These are phyloP conservation scores for Metschnikowia amazonensis DNA, from an alignment of 805 yeast genomes.

Conservation along the genomic window DNA sequence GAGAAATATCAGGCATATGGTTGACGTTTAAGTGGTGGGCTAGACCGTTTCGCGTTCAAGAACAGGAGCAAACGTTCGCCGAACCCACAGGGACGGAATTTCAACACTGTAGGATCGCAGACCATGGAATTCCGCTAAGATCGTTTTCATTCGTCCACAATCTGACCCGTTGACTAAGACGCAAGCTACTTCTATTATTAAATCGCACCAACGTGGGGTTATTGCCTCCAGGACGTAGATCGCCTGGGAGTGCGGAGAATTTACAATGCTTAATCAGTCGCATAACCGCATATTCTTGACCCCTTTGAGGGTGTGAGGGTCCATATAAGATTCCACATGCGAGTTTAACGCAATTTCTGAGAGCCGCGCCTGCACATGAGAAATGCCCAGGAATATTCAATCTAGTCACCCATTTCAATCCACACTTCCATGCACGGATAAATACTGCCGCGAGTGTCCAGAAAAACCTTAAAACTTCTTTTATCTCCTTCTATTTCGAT, in stretches of 20 bases:
- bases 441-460: neutral
- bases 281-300: conserved; percentile 1
- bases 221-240: neutral
- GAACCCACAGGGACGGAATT: neutral
- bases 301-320: neutral
- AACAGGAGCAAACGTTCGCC: neutral
- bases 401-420: conserved; percentile 2
- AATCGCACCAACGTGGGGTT: neutral
- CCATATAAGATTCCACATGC: conserved; percentile 1
- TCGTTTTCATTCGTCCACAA: no score
- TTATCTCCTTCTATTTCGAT: neutral
- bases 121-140: no score
- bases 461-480: neutral
- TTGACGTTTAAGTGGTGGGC: neutral
- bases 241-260: neutral
- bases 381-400: conserved; percentile 6
- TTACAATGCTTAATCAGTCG: neutral
- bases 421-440: neutral
- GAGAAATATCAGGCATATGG: neutral
- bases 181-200: neutral
- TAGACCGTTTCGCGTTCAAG: neutral
- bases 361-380: neutral
- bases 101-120: no score
- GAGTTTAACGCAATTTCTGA: neutral
- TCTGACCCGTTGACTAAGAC: neutral